A percentile compares a stretch with the other conserved stretches of the same genome.
These are phyloP conservation scores for Aspergillus affinis DNA, from an alignment of 495 filamentous ascomycete genomes.

Conservation along the genomic window DNA sequence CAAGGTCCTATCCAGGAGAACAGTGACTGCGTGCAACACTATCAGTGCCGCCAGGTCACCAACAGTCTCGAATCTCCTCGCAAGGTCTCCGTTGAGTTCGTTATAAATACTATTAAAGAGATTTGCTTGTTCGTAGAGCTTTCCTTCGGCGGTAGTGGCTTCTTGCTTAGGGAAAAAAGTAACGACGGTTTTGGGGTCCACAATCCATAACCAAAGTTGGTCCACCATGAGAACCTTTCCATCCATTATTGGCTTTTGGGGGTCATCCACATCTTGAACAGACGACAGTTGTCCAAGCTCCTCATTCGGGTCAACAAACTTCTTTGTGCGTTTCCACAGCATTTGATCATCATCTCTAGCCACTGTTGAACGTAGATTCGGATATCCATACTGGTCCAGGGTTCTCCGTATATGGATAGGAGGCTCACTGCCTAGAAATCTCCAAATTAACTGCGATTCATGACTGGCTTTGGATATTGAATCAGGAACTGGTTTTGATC, in stretches of 20 bases:
- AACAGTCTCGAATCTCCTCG: constrained; percentile 60
- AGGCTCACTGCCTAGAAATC: constrained; percentile 62
- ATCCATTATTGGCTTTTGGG: constrained; percentile 42
- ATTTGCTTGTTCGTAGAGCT: constrained; percentile 61
- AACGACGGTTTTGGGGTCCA: constrained; percentile 57
- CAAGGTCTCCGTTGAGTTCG: constrained; percentile 66
- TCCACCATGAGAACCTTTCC: constrained; percentile 69
- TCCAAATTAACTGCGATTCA: constrained; percentile 63
- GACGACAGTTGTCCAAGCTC: constrained; percentile 26
- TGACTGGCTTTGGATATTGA: constrained; percentile 53
- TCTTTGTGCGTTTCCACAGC: constrained; percentile 66
- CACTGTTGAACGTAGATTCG: constrained; percentile 58
- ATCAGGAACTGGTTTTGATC: constrained; percentile 55
- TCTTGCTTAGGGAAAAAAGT: constrained; percentile 58
- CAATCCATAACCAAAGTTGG: constrained; percentile 68
- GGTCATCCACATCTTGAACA: constrained; percentile 17
- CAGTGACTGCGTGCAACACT: constrained; percentile 61
- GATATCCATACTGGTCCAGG: constrained; percentile 67
- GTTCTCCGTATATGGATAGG: constrained; percentile 65
- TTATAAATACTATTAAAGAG: constrained; percentile 65
- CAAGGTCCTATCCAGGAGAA: constrained; percentile 57
- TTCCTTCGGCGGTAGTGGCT: constrained; percentile 49
- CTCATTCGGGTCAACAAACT: constrained; percentile 30
- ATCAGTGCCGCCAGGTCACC: constrained; percentile 63
- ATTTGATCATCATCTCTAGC: constrained; percentile 69